These are phyloP conservation scores for Plasmopara muralis DNA, from an alignment of 352 stramenopile genomes.

Conservation along the genomic window DNA sequence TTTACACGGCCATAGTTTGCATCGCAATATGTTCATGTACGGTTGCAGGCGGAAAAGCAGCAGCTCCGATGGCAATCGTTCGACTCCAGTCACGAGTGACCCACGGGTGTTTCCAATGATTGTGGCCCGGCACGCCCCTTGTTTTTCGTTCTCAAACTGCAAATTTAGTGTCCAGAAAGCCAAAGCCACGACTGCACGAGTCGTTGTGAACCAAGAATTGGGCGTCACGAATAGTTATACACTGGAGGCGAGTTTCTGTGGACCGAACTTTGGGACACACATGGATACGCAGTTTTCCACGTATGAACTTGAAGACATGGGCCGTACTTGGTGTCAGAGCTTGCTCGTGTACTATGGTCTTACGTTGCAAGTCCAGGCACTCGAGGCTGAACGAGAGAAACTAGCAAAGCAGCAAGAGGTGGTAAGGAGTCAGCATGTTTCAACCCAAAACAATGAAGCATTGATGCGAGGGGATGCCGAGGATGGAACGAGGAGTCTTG, in stretches of 20 bases:
- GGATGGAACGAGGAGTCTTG: slow-evolving; percentile 18
- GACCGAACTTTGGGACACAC: slow-evolving; percentile 54
- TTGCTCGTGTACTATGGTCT: slow-evolving; percentile 70
- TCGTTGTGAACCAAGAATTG: slow-evolving; percentile 86
- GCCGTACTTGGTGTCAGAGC: slow-evolving; percentile 62
- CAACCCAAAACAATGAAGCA: background rate
- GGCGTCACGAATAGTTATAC: slow-evolving; percentile 85
- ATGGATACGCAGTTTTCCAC: slow-evolving; percentile 77
- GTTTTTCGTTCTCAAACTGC: slow-evolving; percentile 82
- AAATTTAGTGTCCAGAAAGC: slow-evolving; percentile 88
- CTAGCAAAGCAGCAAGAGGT: background rate
- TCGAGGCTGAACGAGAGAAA: slow-evolving; percentile 21
- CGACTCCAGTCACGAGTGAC: slow-evolving; percentile 36
- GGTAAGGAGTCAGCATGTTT: background rate
- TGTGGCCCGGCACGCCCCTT: slow-evolving; percentile 54
- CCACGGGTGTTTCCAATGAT: slow-evolving; percentile 77
- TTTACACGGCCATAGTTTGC: slow-evolving; percentile 76
- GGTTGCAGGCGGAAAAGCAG: slow-evolving; percentile 31
- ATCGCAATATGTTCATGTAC: slow-evolving; percentile 84
- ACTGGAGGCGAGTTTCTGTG: slow-evolving; percentile 88
- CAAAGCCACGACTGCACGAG: slow-evolving; percentile 83
- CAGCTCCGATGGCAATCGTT: background rate
- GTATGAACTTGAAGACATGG: slow-evolving; percentile 71
- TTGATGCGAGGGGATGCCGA: slow-evolving; percentile 6
- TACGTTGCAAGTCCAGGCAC: slow-evolving; percentile 34